A percentile compares a stretch with the other conserved stretches of the same genome.
phyloP scores from a whole-genome alignment of 2,329 filamentous ascomycete species.

The Aspergillus intermedius region DNA sequence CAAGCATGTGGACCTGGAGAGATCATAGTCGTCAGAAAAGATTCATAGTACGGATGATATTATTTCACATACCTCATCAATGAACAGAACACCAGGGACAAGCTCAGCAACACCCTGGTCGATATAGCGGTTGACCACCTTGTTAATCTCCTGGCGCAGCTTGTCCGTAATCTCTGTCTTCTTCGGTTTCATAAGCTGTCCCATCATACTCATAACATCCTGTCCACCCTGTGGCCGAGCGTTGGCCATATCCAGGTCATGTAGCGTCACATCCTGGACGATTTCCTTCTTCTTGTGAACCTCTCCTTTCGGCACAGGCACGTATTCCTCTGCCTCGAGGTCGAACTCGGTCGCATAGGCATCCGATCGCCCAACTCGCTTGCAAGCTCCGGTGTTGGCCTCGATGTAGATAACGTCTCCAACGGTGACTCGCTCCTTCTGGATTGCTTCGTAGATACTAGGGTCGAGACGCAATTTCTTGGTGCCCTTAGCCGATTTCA shows the following conservation, averaged over 20 bases:
- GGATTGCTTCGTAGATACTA: slow-evolving; percentile 98
- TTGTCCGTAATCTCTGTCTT: slow-evolving; percentile 99
- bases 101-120: slow-evolving; percentile 96
- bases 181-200: slow-evolving; percentile 98
- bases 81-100: slow-evolving; percentile 96
- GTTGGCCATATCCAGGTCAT: slow-evolving; percentile 94
- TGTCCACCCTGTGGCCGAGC: slow-evolving; percentile 91
- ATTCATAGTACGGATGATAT: not conserved
- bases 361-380: slow-evolving; percentile 90
- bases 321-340: slow-evolving; percentile 96
- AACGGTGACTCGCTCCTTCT: slow-evolving; percentile 92
- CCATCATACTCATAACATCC: slow-evolving; percentile 99
- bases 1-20: slow-evolving; percentile 89
- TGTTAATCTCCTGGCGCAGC: slow-evolving; percentile 92
- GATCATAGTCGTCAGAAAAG: not conserved
- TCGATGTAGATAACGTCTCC: slow-evolving; percentile 99
- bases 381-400: slow-evolving; percentile 96
- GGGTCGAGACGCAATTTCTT: slow-evolving; percentile 97
- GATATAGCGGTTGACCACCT: slow-evolving; percentile 98
- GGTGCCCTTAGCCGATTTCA: slow-evolving; percentile 92
- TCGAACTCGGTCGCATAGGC: slow-evolving; percentile 98
- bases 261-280: slow-evolving; percentile 94
- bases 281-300: slow-evolving; percentile 99
- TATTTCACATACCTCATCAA: slow-evolving; percentile 69
- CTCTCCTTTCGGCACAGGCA: slow-evolving; percentile 96